Evolutionary conservation across 306 rosid species (phyloP).

Genomic region (Cucurbita pepo): DNA sequence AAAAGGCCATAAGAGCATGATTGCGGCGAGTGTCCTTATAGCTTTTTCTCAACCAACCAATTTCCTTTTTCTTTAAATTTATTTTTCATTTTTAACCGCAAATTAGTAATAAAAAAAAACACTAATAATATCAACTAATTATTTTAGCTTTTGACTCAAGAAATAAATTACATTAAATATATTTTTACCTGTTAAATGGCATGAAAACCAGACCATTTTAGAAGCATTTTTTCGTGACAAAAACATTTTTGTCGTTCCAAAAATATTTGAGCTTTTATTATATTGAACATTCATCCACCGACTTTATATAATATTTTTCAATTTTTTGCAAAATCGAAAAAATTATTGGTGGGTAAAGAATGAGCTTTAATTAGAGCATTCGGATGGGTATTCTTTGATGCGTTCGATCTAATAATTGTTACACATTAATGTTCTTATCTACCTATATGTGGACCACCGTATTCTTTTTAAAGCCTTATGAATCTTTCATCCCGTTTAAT

Average conservation of each 20-base stretch:
- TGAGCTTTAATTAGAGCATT: not conserved
- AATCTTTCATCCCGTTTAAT: not conserved
- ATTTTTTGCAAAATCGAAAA: not conserved
- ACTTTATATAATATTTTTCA: not conserved
- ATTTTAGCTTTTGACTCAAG: too few relatives aligned
- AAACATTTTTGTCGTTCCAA: not conserved
- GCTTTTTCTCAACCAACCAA: not conserved
- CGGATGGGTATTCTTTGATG: too few relatives aligned
- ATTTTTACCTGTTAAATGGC: too few relatives aligned
- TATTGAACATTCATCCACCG: not conserved
- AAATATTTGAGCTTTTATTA: not conserved
- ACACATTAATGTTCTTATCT: not conserved
- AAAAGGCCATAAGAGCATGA: not conserved
- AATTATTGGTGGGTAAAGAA: not conserved
- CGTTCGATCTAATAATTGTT: not conserved
- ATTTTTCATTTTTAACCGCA: not conserved
- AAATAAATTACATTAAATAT: too few relatives aligned
- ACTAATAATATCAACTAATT: too few relatives aligned
- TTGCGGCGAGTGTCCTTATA: not conserved
- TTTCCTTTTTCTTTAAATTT: not conserved
- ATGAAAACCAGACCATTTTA: not conserved
- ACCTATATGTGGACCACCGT: conserved; percentile 4
- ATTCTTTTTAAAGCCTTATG: not conserved
- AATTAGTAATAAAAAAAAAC: too few relatives aligned
- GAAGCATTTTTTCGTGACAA: not conserved